Evolutionary conservation across 768 basidiomycete species (phyloP).

Genomic region (Galerina sulciceps): DNA sequence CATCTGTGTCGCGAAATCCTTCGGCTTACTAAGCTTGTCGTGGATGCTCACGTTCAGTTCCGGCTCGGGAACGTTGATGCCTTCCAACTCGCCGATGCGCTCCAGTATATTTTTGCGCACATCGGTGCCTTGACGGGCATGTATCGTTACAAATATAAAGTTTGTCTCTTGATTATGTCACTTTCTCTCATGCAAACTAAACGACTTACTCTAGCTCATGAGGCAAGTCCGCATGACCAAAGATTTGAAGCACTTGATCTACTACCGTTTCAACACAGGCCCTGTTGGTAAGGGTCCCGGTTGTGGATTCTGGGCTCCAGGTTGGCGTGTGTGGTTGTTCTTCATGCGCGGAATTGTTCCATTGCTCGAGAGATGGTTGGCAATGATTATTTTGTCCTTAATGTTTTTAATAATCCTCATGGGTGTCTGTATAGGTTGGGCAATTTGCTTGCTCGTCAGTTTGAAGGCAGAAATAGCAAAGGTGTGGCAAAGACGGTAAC

Average conservation of each 20-base stretch:
- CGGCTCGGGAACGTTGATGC: constrained; percentile 98
- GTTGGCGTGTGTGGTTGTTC: constrained; percentile 99
- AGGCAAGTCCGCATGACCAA: constrained; percentile 99
- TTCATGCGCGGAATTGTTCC: constrained; percentile 99
- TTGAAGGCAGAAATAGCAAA: constrained; percentile 96
- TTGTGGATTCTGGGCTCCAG: constrained; percentile 99
- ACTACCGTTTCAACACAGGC: constrained; percentile 99
- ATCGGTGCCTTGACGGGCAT: constrained; percentile 98
- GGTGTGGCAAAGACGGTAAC: constrained; percentile 98
- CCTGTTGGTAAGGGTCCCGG: constrained; percentile 99
- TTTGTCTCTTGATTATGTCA: constrained; percentile 29
- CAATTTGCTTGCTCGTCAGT: constrained; percentile 96
- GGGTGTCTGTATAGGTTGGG: constrained; percentile 61
- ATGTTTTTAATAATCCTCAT: not conserved
- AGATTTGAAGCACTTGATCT: constrained; percentile 97
- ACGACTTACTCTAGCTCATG: constrained; percentile 72
- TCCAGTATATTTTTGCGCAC: constrained; percentile 97
- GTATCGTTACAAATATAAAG: constrained; percentile 99
- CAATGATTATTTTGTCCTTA: constrained; percentile 10
- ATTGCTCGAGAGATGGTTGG: constrained; percentile 90
- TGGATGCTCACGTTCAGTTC: constrained; percentile 98
- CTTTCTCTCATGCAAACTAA: not conserved
- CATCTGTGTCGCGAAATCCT: constrained; percentile 97
- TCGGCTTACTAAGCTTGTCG: constrained; percentile 96
- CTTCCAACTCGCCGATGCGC: constrained; percentile 97